A percentile compares a stretch with the other conserved stretches of the same genome.
phyloP scores from a whole-genome alignment of 441 rosid genomes.

The Bruguiera hainesii region DNA sequence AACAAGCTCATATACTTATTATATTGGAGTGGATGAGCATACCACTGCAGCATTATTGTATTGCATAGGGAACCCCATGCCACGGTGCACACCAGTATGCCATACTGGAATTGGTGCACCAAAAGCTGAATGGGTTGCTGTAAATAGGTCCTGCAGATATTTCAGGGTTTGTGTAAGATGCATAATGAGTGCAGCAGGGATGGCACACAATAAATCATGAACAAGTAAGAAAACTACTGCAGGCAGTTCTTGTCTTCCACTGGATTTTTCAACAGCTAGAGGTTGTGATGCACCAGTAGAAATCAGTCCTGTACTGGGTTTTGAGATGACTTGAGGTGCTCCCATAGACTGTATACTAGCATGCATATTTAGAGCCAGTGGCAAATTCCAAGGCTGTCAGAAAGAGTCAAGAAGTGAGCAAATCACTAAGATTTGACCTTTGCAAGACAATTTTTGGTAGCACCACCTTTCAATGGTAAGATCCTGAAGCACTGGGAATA shows the following conservation, averaged over 20 bases:
- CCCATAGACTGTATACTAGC: constrained; percentile 44
- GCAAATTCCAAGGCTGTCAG: constrained; percentile 57
- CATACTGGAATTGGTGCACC: constrained; percentile 57
- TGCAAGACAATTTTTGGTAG: neutral
- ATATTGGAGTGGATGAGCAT: constrained; percentile 19
- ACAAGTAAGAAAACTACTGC: constrained; percentile 38
- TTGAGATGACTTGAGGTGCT: constrained; percentile 31
- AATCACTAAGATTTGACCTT: constrained; percentile 17
- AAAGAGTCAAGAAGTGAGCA: constrained; percentile 18
- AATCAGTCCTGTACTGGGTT: constrained; percentile 28
- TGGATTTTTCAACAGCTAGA: constrained; percentile 39
- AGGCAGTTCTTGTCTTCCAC: constrained; percentile 75
- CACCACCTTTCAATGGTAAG: too few species aligned
- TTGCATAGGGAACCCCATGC: constrained; percentile 57
- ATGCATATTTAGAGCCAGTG: constrained; percentile 40
- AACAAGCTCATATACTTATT: constrained; percentile 11
- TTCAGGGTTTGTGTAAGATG: constrained; percentile 9
- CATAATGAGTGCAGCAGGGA: constrained; percentile 7
- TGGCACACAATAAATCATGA: neutral
- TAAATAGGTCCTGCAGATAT: constrained; percentile 72
- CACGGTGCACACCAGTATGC: constrained; percentile 65
- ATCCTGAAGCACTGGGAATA: too few species aligned
- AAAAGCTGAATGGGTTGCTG: constrained; percentile 52
- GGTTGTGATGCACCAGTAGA: constrained; percentile 35
- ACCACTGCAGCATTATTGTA: constrained; percentile 56